Percentiles rank a stretch among this genome's conserved stretches.
Conservation (phyloP, 2,329 filamentous ascomycete species). For the Scedosporium boydii region DNA sequence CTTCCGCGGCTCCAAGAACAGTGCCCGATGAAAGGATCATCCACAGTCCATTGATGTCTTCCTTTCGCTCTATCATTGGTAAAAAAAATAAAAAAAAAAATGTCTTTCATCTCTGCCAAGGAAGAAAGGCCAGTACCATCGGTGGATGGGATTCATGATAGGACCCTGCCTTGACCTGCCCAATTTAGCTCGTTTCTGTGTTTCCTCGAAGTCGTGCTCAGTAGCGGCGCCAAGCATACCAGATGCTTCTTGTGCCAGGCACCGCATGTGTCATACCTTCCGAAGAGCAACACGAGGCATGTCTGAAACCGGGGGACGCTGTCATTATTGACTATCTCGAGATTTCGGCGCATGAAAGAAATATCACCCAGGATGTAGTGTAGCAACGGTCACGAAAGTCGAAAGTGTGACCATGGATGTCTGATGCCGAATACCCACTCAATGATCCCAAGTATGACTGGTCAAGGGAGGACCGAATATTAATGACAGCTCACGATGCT, state of each 20-base stretch:
- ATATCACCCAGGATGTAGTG: not conserved
- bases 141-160: not conserved
- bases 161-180: not conserved
- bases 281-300: not conserved
- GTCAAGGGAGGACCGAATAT: not conserved
- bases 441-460: not conserved
- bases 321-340: not conserved
- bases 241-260: not conserved
- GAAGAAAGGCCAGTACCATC: not conserved
- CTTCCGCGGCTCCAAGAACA: not conserved
- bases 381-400: not conserved
- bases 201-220: too few species aligned
- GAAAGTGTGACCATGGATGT: not conserved
- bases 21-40: not conserved
- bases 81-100: too few species aligned
- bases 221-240: not conserved
- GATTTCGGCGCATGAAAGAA: not conserved
- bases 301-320: not conserved
- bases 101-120: not conserved
- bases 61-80: too few species aligned
- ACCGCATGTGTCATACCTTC: not conserved
- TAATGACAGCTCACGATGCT: not conserved
- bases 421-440: not conserved
- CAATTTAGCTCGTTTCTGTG: too few species aligned
- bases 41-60: too few species aligned